Evolutionary conservation across 345 rosid genomes (phyloP), one percentile per base, ranked within the genome.

Genomic region (Gynandropsis gynandra): DNA sequence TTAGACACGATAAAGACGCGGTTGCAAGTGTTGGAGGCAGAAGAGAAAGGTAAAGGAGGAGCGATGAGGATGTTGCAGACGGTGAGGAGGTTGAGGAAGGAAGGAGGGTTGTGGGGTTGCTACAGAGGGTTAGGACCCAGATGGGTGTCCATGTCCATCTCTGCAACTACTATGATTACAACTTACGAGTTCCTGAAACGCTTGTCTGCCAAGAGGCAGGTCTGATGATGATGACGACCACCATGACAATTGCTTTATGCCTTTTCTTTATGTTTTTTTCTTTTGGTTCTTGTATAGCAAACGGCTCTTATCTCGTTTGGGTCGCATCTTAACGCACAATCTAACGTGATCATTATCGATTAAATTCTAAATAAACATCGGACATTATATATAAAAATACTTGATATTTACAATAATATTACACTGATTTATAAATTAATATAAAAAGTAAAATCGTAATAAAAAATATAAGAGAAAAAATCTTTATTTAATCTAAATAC

Each of bases 101-200:
- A 89, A 71, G 89, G 95, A 24, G 97, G 95, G 19, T 60, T 83
- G 16, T 58, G 63, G 0, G 94, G 87, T 54, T 89, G 97, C 64
- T 89, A 83, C 45, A 71, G 87, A 55, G 97, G 97, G 12, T 67
- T 89, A 58, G 95, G 95, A 24, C 97, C 95, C 2, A 81, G 97
- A 53, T 89, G 95, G 97, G 88, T 86, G 16, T 86, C 96, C 11
- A 86, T 78, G 90, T 78, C 97, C 0, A 36, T 86, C 81, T 89
- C 97, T 10, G 88, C 96, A 35, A 76, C 88, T 44, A 80, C 85
- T 9, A 86, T 89, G 95, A 77, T 86, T 61, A 85, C 97, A 15
- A 86, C 95, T 11, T 89, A 89, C 7, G 97, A 89, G 60, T 72
- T 80, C 61, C 69, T 89, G 71, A 86, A 89, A 60, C 78, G 82